Evolutionary conservation across 164 flowering plant species (phyloP), one percentile per base, ranked within the genome.

Genomic region (Umbellularia californica): DNA sequence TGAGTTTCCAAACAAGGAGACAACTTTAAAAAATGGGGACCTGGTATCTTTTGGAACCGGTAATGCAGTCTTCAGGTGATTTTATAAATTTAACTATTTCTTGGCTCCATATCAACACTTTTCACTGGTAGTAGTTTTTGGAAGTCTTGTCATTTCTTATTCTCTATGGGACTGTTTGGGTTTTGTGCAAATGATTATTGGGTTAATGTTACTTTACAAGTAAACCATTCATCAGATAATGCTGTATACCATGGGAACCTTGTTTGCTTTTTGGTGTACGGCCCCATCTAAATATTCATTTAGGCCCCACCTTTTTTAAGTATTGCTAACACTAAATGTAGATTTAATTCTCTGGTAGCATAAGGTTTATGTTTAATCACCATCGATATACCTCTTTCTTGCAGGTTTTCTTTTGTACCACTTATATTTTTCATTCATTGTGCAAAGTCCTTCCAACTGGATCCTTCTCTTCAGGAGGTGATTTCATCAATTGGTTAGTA

Each of bases 31-130:
- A 73, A 93, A 90, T 75, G 92, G 95, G 23, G 93, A 92, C 77
- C 24, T 86, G 64, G 73, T 94, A 76, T 82, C 89, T 14, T 94
- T 94, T 85, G 98, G 98, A 65, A 88, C 98, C 74, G 95, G 96
- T 64, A 86, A 75, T 87, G 92, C 93, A 64, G 85, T 79, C 24
- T 94, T 89, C 90, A 94, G 93, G 97, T 92, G 83, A 80, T 75
- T 72, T 22, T 64, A 60, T 47, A 50, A 13, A 17, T 74, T 75
- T 11, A 70, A 27, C 30, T 25, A 52, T 50, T 70, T 24, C 24
- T 22, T 25, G 51, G 62, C 11, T 52, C 47, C 47, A 41, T 7
- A 41, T 41, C 47, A 41, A 41, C 47, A 70, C 68, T 50, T 47
- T 50, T 41, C 50, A 58, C 2, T 72, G 27, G 0, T 41, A 27